phyloP scores from a whole-genome alignment of 176 grass and related monocot species.

The Carex pumila region DNA sequence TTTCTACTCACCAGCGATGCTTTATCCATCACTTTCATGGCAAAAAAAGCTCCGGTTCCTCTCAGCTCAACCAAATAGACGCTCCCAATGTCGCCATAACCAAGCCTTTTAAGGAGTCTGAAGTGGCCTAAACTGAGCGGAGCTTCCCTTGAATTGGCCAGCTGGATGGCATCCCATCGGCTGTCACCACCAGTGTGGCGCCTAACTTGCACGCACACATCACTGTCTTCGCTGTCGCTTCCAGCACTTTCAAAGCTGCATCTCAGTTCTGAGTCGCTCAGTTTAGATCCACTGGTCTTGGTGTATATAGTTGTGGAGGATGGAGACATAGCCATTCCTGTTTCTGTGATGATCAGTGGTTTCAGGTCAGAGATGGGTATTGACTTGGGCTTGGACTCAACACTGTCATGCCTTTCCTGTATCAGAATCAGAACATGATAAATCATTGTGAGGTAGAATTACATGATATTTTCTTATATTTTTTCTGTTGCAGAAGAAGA shows the following conservation, averaged over 20 bases:
- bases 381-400: conserved; percentile 6
- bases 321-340: conserved; percentile 19
- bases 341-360: neutral
- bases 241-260: neutral
- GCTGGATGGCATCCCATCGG: conserved; percentile 64
- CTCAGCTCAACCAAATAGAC: conserved; percentile 93
- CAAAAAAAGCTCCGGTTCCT: conserved; percentile 46
- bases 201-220: conserved; percentile 20
- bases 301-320: neutral
- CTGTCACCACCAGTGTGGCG: conserved; percentile 62
- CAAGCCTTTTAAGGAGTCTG: conserved; percentile 59
- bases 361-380: neutral
- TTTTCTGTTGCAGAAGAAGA: neutral
- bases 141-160: conserved; percentile 38
- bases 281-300: neutral
- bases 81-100: conserved; percentile 92
- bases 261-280: conserved; percentile 1
- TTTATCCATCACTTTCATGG: conserved; percentile 99
- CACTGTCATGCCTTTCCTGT: conserved; percentile 4
- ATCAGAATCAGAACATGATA: neutral
- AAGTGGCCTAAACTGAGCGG: conserved; percentile 82
- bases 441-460: neutral
- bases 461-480: neutral
- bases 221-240: conserved; percentile 17
- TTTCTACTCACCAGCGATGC: conserved; percentile 57